Evolutionary conservation across 495 filamentous ascomycete genomes (phyloP).

Genomic region (Aspergillus coremiiformis): DNA sequence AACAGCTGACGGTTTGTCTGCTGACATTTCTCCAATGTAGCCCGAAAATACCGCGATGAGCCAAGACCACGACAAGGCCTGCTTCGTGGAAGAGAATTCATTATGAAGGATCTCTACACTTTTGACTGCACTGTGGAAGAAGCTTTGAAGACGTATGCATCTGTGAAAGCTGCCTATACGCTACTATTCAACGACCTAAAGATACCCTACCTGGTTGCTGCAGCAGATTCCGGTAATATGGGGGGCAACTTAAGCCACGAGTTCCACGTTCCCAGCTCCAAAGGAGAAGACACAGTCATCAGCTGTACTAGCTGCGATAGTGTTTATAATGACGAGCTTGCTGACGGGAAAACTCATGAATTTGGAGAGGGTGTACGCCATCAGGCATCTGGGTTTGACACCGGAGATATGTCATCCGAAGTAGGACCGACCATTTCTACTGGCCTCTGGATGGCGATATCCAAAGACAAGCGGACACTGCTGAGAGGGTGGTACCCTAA

Average conservation of each 20-base stretch:
- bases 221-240: constrained; percentile 92
- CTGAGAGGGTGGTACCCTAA: constrained; percentile 61
- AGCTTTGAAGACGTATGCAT: constrained; percentile 69
- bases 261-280: constrained; percentile 73
- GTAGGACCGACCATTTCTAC: constrained; percentile 29
- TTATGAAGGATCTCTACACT: constrained; percentile 98
- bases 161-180: constrained; percentile 63
- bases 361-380: constrained; percentile 2
- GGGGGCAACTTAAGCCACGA: constrained; percentile 90
- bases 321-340: constrained; percentile 80
- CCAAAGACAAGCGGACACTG: constrained; percentile 56
- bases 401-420: constrained; percentile 19
- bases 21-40: constrained; percentile 32
- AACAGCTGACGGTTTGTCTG: neutral
- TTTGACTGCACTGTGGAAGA: constrained; percentile 64
- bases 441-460: constrained; percentile 59
- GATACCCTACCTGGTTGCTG: constrained; percentile 75
- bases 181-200: constrained; percentile 74
- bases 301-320: constrained; percentile 68
- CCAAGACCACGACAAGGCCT: constrained; percentile 79
- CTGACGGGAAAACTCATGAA: constrained; percentile 34
- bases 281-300: constrained; percentile 81
- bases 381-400: constrained; percentile 25
- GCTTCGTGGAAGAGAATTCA: constrained; percentile 83
- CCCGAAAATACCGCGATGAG: constrained; percentile 93